Base-by-base conservation (phyloP, 208 protist genomes). In the Novymonas esmeraldas region DNA sequence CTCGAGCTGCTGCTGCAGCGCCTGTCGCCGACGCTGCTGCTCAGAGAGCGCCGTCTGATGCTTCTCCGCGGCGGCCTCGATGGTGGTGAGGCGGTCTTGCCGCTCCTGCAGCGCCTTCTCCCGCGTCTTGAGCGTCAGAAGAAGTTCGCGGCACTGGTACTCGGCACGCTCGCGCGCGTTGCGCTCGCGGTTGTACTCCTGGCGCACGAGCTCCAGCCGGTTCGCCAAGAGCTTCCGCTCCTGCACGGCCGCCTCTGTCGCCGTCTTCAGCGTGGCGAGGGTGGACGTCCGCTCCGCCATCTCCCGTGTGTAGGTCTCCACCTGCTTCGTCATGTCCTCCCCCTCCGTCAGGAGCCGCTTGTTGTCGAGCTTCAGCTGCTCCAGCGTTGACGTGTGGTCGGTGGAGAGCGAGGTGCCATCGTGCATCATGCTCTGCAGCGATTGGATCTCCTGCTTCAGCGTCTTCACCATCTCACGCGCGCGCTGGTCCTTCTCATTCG, bases 401-500 rank as follows among this genome's bases (percentile, higher is more conserved):
- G 95, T 73, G 41, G 82, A 90, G 13, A 99, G 71, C 5, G 79
- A 87, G 5, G 86, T 84, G 45, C 94, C 97, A 48, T 98, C 90
- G 51, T 98, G 92, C n/a, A 98, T 87, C 38, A 99, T 84, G 22
- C 86, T 64, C 52, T 92, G 94, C 39, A 99, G 82, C 13, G 98
- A 89, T 26, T 82, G 67, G 20, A 99, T 97, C 72, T 99, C 98
- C 34, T 89, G 55, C 70, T 98, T 97, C 13, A 99, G 84, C 33
- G 95, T 84, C 64, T 98, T 83, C 56, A 99, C 97, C 29, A 97
- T 99, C 60, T 99, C 94, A 41, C 95, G 97, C 10, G 98, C 96
- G 11, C 93, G 84, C 34, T 81, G 83, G 79, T 99, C 98, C 76
- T 99, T 99, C 65, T 99, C 96, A 66, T 98, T 97, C 1, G 97